Percentiles rank a stretch among this genome's conserved stretches.
Conservation (phyloP, 2,329 filamentous ascomycete species). For the Fusarium sp. region DNA sequence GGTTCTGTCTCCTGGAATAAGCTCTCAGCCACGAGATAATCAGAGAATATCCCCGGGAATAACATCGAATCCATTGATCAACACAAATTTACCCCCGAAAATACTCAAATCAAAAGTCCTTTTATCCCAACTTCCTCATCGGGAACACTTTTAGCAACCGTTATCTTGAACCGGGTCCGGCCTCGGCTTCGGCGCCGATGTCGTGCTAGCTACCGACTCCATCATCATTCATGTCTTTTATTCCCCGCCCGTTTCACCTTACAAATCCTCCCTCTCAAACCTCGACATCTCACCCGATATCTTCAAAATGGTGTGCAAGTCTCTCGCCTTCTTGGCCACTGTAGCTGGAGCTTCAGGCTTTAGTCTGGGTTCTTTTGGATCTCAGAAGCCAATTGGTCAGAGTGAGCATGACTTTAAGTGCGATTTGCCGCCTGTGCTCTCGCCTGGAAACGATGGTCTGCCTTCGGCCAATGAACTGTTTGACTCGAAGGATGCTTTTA, state of each 20-base stretch:
- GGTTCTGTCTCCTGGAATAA: too few relatives aligned
- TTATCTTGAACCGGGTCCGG: conserved; percentile 1
- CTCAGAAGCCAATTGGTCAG: conserved; percentile 31
- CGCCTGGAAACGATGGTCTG: conserved; percentile 45
- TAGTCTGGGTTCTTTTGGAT: conserved; percentile 11
- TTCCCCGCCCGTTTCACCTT: conserved; percentile 9
- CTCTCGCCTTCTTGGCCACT: conserved; percentile 29
- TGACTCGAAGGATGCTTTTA: conserved; percentile 44
- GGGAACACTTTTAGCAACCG: conserved; percentile 1
- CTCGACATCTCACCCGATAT: neutral
- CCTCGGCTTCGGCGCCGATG: conserved; percentile 25
- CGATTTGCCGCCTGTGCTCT: conserved; percentile 46
- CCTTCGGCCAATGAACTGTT: conserved; percentile 46
- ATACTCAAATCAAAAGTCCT: conserved; percentile 3
- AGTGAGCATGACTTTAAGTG: conserved; percentile 39
- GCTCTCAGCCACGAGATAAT: too few relatives aligned
- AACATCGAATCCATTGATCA: neutral
- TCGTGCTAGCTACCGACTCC: conserved; percentile 21
- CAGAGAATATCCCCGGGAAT: neutral
- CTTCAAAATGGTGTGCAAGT: conserved; percentile 28
- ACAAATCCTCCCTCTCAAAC: neutral
- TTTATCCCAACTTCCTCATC: conserved; percentile 14
- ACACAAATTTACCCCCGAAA: neutral
- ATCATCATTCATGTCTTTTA: conserved; percentile 6
- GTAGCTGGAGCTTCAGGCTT: conserved; percentile 21